Base-by-base conservation (phyloP, 139 green algal genomes). In the Haematococcus sp. region DNA sequence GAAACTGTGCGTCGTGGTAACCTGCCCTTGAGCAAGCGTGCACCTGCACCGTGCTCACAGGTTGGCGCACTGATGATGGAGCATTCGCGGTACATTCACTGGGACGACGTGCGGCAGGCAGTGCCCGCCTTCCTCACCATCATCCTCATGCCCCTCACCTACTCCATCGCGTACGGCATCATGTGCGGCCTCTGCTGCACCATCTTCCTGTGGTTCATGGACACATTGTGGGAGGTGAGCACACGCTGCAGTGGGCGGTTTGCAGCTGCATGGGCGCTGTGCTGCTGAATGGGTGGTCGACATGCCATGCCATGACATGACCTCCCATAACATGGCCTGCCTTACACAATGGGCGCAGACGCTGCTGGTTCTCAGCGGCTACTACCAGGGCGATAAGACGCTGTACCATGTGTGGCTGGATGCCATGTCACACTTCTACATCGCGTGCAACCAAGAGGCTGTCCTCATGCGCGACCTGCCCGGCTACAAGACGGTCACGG, bases 121-220 rank as follows among this genome's bases (percentile, higher is more conserved):
- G 77, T 95, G 4, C 89, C 91, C 15, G 88, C 90, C 17, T 94
- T 96, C 84, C 78, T 93, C 71, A 92, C 89, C 68, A 88, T 96
- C 58, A 71, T 89, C 27, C 73, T 89, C 67, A 94, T 94, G 82
- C 91, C 91, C 11, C 84, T 95, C 44, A 93, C 88, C 27, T 92
- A 91, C 80, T 85, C 74, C 69, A 88, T 91, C 60, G 83, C 80
- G 0, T 90, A 91, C 51, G 91, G 91, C 55, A 79, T 94, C 27
- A 91, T 94, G 52, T 84, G 79, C 17, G 90, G 90, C 54, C 30
- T 89, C 22, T 73, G 73, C 60, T 63, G 32, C 64, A 86, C 87
- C 74, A 71, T 90, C 70, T 68, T 88, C 72, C 70, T 91, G 46
- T 81, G 88, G 77, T 0, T 79, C 0, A n/a, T 68, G 31, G 32